Evolutionary conservation across 495 filamentous ascomycete species (phyloP).

Genomic region (Tuber indicum): DNA sequence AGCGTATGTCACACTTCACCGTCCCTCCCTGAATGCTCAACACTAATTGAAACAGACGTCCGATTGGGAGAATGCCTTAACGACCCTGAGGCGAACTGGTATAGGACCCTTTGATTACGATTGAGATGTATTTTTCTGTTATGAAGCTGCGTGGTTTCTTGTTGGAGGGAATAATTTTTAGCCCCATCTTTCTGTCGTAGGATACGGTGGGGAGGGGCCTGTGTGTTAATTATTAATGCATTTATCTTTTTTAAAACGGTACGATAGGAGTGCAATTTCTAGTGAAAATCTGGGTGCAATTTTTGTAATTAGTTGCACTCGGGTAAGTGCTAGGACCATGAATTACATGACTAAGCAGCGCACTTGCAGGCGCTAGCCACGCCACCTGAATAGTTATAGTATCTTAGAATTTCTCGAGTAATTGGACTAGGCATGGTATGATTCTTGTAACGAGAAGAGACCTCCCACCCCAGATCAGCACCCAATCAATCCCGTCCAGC

Average conservation of each 20-base stretch:
- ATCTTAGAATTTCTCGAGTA: no score
- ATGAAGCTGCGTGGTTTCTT: neutral
- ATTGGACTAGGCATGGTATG: no score
- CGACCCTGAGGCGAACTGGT: constrained; percentile 57
- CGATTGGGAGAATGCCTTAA: constrained; percentile 58
- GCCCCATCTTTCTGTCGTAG: neutral
- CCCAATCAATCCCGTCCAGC: neutral
- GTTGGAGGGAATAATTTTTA: neutral
- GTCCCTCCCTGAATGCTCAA: neutral
- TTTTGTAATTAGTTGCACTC: neutral
- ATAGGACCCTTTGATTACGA: constrained; percentile 42
- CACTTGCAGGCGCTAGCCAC: neutral
- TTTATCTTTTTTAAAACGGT: neutral
- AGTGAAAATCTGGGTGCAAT: neutral
- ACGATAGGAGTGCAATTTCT: neutral
- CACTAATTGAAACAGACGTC: constrained; percentile 40
- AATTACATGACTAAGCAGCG: neutral
- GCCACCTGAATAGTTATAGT: neutral
- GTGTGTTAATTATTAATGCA: neutral
- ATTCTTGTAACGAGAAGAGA: neutral
- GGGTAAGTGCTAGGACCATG: no score
- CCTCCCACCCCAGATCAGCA: neutral
- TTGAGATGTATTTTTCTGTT: neutral
- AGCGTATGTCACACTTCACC: constrained; percentile 20
- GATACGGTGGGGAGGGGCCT: neutral